Evolutionary conservation across 805 yeast species (phyloP).

Genomic region (Suhomyces sp.): DNA sequence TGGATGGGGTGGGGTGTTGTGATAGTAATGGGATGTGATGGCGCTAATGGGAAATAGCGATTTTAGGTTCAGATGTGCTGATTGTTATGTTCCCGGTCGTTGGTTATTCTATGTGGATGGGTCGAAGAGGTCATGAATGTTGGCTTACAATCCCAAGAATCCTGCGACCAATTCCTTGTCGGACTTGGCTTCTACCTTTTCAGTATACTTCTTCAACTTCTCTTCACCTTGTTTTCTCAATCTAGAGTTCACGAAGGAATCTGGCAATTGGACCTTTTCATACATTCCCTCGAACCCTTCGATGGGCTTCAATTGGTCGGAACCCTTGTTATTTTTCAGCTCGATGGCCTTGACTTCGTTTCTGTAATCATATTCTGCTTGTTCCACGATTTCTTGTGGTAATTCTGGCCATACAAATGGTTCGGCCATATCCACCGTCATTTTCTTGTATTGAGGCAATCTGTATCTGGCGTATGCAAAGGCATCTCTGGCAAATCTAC

Average conservation of each 20-base stretch:
- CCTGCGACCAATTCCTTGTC: slow-evolving; percentile 31
- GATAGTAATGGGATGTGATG: no score
- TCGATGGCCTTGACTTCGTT: slow-evolving; percentile 54
- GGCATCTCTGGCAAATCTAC: slow-evolving; percentile 55
- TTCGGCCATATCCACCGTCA: slow-evolving; percentile 94
- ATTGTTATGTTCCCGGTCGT: no score
- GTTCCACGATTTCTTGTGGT: slow-evolving; percentile 35
- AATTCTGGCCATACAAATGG: slow-evolving; percentile 94
- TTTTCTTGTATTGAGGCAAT: slow-evolving; percentile 81
- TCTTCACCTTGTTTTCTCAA: slow-evolving; percentile 26
- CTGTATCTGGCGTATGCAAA: slow-evolving; percentile 69
- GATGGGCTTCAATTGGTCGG: slow-evolving; percentile 67
- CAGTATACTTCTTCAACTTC: slow-evolving; percentile 17
- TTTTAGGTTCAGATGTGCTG: no score
- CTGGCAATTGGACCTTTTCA: slow-evolving; percentile 43
- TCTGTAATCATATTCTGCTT: slow-evolving; percentile 37
- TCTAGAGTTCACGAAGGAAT: slow-evolving; percentile 33
- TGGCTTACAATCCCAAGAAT: slow-evolving; percentile 27
- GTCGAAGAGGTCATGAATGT: no score
- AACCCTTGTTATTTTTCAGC: slow-evolving; percentile 55
- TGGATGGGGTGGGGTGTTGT: no score
- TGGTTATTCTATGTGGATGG: no score
- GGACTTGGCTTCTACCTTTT: slow-evolving; percentile 21
- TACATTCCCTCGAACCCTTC: slow-evolving; percentile 73
- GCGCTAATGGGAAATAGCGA: no score